Percentiles rank a stretch among this genome's conserved stretches.
phyloP scores from a whole-genome alignment of 2,329 filamentous ascomycete genomes.

The Curvularia verruculosa region DNA sequence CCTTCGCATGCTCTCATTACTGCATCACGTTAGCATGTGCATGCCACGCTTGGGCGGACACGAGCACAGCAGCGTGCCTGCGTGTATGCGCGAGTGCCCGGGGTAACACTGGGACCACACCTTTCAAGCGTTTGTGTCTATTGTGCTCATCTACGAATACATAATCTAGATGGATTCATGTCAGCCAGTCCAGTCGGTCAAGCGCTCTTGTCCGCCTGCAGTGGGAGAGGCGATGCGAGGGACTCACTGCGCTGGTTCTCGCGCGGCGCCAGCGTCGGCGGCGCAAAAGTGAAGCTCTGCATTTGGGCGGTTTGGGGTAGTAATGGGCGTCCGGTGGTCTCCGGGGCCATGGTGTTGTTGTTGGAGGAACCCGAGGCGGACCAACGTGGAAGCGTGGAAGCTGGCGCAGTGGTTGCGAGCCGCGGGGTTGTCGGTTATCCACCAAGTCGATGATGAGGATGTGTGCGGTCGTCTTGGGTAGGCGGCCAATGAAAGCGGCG shows the following conservation, averaged over 20 bases:
- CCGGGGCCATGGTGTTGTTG: slow-evolving; percentile 62
- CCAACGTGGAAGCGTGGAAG: slow-evolving; percentile 16
- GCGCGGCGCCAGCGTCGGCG: slow-evolving; percentile 66
- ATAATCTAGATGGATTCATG: slow-evolving; percentile 71
- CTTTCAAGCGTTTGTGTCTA: slow-evolving; percentile 94
- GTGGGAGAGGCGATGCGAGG: slow-evolving; percentile 5
- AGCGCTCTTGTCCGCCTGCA: neutral
- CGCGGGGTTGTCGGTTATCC: slow-evolving; percentile 43
- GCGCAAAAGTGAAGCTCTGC: slow-evolving; percentile 78
- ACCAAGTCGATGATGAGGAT: slow-evolving; percentile 34
- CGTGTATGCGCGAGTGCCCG: neutral
- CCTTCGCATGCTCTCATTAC: slow-evolving; percentile 98
- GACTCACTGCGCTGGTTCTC: slow-evolving; percentile 84
- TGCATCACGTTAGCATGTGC: slow-evolving; percentile 49
- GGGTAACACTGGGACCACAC: slow-evolving; percentile 57
- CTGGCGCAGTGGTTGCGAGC: slow-evolving; percentile 32
- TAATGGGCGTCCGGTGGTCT: slow-evolving; percentile 66
- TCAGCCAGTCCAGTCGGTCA: slow-evolving; percentile 27
- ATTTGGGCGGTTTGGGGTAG: slow-evolving; percentile 72
- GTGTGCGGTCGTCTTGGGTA: slow-evolving; percentile 27
- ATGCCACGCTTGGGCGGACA: neutral
- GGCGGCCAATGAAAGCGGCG: slow-evolving; percentile 35
- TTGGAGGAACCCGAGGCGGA: slow-evolving; percentile 11
- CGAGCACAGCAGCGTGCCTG: neutral
- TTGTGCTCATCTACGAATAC: slow-evolving; percentile 99